A percentile compares a stretch with the other conserved stretches of the same genome.
Conservation (phyloP, 768 basidiomycete genomes). For the Solioccasus polychromus region DNA sequence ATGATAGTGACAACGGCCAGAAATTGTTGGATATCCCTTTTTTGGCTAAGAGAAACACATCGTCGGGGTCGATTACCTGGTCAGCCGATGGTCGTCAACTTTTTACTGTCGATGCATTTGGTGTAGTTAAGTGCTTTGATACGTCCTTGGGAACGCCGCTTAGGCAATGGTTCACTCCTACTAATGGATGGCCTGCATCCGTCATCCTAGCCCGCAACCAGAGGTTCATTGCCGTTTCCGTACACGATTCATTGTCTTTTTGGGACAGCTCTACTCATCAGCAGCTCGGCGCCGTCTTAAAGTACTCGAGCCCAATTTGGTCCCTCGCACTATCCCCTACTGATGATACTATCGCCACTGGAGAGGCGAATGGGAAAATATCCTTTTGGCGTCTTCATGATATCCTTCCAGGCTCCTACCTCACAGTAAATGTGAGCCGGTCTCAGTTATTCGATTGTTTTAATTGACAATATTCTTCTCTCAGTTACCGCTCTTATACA, state of each 20-base stretch:
- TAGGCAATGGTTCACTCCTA: background rate
- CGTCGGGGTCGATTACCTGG: slow-evolving; percentile 1
- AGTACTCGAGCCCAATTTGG: background rate
- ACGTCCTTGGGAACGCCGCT: background rate
- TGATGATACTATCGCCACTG: background rate
- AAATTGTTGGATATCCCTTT: slow-evolving; percentile 1
- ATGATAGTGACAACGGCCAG: background rate
- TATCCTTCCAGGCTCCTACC: background rate
- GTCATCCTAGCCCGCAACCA: background rate
- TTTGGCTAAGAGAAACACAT: background rate
- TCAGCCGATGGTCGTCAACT: slow-evolving; percentile 3
- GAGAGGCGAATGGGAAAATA: background rate
- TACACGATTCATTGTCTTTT: background rate
- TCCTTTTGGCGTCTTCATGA: background rate
- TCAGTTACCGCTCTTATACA: background rate
- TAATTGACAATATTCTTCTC: background rate
- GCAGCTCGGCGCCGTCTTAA: background rate
- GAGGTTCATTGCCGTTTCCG: background rate
- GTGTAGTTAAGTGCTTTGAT: slow-evolving; percentile 2
- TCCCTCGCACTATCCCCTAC: background rate
- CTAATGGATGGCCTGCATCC: background rate
- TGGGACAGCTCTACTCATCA: background rate
- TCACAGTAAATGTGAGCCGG: background rate
- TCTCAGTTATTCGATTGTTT: too few relatives aligned
- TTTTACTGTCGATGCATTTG: background rate